Evolutionary conservation across 1,284 basidiomycete genomes (phyloP), one percentile per base, ranked within the genome.

Genomic region (Porodaedalea pini): DNA sequence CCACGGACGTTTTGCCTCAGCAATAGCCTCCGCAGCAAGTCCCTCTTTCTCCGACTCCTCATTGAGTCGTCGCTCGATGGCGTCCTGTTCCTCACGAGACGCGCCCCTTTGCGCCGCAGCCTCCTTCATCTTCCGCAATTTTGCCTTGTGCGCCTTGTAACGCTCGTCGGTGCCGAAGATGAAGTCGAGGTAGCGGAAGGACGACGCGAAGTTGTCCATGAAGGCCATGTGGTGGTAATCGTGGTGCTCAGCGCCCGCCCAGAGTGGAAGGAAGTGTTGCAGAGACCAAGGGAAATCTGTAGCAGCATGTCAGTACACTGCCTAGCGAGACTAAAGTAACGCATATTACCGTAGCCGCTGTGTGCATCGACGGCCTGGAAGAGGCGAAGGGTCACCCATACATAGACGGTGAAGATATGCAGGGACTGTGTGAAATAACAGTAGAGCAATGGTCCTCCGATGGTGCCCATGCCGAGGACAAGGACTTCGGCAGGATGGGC

Each of bases 351-450:
- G 72, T 98, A 98, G 56, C 96, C 96, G 51, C 90, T 92, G 84
- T 99, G 96, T 1, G 97, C 88, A 67, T 99, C 96, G 63, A 99
- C 86, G 51, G 97, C 96, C 72, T 99, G 96, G 87, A 94, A 98
- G 43, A 99, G 84, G 57, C 96, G 88, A 53, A 98, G 82, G 8
- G 85, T 82, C 70, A 99, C 92, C 94, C 95, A 99, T 64, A 94
- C 65, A 75, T 96, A 97, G 68, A 98, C 89, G 23, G 94, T 92
- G 65, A 95, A 68, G 68, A 99, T 94, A 78, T 98, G 93, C 56
- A 93, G 76, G 71, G 90, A 79, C 41, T 72, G 76, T 13, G 81
- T 83, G 70, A 90, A 79, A 69, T 77, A 85, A 73, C 88, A 92
- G 71, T 89, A 96, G 54, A 96, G 75, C 57, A 98, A 77, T 1